phyloP scores from a whole-genome alignment of 345 rosid species.

The Camelina sativa region DNA sequence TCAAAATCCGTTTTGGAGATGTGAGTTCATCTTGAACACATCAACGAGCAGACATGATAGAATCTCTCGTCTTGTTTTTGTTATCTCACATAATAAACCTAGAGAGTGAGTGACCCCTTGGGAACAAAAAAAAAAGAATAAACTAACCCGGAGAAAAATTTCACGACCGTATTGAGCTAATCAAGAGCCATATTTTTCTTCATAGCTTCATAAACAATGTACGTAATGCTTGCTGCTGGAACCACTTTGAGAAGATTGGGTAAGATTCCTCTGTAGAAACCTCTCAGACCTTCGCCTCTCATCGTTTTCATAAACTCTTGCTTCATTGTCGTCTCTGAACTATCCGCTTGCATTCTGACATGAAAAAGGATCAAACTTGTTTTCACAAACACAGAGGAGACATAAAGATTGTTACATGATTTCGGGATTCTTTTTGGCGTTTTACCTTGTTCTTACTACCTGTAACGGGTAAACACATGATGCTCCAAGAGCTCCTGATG shows the following conservation, averaged over 20 bases:
- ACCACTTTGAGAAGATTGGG: constrained; percentile 91
- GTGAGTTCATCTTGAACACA: constrained; percentile 30
- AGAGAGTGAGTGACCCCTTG: constrained; percentile 19
- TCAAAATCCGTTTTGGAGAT: constrained; percentile 20
- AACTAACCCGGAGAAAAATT: constrained; percentile 27
- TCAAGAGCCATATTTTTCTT: constrained; percentile 82
- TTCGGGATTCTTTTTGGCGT: not conserved
- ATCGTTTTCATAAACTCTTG: constrained; percentile 90
- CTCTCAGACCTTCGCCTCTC: constrained; percentile 76
- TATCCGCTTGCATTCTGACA: constrained; percentile 95
- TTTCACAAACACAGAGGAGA: constrained; percentile 11
- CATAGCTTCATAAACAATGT: constrained; percentile 86
- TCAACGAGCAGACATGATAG: constrained; percentile 27
- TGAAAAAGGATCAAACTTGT: constrained; percentile 18
- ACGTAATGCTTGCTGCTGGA: constrained; percentile 67
- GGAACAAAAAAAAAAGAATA: constrained; percentile 34
- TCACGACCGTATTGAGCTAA: constrained; percentile 38
- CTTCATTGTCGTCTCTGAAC: constrained; percentile 62
- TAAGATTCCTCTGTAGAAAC: constrained; percentile 92
- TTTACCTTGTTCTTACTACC: constrained; percentile 95
- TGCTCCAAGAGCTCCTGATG: constrained; percentile 94
- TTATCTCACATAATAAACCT: constrained; percentile 27
- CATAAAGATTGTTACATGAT: not conserved
- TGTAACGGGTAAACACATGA: constrained; percentile 96
- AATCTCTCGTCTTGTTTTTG: constrained; percentile 15